These are phyloP conservation scores for Eucalyptus cloeziana DNA, from an alignment of 345 rosid species.

Conservation along the genomic window DNA sequence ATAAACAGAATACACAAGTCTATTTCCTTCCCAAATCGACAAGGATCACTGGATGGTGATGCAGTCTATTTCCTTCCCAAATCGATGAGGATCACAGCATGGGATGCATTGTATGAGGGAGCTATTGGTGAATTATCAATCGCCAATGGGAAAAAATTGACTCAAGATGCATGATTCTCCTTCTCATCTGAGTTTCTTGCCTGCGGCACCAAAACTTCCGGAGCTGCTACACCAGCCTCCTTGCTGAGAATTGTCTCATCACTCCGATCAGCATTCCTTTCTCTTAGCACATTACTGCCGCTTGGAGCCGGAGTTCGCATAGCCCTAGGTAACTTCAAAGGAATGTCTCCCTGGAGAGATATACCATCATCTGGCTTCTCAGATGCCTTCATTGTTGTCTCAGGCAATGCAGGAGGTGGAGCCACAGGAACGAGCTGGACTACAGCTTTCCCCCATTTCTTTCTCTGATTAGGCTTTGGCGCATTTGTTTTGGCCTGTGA, in stretches of 20 bases:
- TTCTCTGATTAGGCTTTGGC: conserved; percentile 58
- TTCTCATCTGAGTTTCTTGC: conserved; percentile 55
- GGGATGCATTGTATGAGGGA: background rate
- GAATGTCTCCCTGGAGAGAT: conserved; percentile 20
- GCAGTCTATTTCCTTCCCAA: background rate
- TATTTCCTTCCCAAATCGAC: background rate
- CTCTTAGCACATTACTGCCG: conserved; percentile 52
- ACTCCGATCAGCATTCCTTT: conserved; percentile 55
- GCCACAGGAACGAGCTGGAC: conserved; percentile 70
- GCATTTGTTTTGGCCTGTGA: conserved; percentile 59
- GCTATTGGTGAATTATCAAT: background rate
- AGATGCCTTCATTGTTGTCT: conserved; percentile 7
- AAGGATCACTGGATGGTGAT: background rate
- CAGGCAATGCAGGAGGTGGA: conserved; percentile 27
- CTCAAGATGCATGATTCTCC: conserved; percentile 42
- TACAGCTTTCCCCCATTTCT: conserved; percentile 60
- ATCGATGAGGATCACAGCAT: background rate
- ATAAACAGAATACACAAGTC: background rate
- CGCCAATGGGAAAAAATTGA: background rate
- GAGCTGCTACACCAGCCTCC: conserved; percentile 18
- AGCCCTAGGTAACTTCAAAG: conserved; percentile 69
- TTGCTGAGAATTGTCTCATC: conserved; percentile 19
- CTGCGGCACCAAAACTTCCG: conserved; percentile 27
- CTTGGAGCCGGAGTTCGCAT: conserved; percentile 57
- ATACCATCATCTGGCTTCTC: conserved; percentile 17